Evolutionary conservation across 2,329 filamentous ascomycete species (phyloP).

Genomic region (Byssoonygena ceratinophila): DNA sequence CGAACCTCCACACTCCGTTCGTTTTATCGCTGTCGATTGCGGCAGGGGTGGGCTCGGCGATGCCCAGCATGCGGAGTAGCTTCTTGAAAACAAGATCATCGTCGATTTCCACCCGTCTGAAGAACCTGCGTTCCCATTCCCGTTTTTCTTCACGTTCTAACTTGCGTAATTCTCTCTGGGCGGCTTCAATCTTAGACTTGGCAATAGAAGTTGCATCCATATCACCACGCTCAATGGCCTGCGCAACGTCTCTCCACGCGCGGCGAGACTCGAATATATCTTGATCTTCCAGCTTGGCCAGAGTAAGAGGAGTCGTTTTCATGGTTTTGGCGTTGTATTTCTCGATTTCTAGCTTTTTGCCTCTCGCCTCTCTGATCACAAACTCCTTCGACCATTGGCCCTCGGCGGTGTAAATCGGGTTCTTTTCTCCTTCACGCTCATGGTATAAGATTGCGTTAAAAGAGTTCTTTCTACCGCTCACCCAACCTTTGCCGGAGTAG

Average conservation of each 20-base stretch:
- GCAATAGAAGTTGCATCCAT: constrained; percentile 69
- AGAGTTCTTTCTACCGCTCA: constrained; percentile 90
- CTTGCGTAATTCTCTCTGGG: constrained; percentile 66
- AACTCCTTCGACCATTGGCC: constrained; percentile 87
- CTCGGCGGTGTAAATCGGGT: constrained; percentile 64
- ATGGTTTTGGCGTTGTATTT: constrained; percentile 50
- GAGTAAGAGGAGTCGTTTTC: constrained; percentile 55
- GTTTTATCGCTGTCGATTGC: constrained; percentile 54
- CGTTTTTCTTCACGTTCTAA: constrained; percentile 63
- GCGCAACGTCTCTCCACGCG: constrained; percentile 78
- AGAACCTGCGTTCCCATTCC: constrained; percentile 77
- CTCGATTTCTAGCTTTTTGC: constrained; percentile 42
- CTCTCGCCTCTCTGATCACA: constrained; percentile 58
- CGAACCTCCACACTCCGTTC: constrained; percentile 60
- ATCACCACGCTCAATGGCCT: constrained; percentile 68
- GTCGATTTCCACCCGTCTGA: constrained; percentile 39
- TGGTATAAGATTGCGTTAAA: constrained; percentile 67
- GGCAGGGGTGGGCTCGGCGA: constrained; percentile 19
- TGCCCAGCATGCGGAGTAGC: constrained; percentile 35
- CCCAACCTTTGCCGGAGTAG: constrained; percentile 87
- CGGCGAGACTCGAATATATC: constrained; percentile 77
- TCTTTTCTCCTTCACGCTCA: constrained; percentile 54
- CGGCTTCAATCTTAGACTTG: constrained; percentile 83
- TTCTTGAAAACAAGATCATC: constrained; percentile 33
- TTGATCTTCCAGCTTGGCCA: constrained; percentile 66